These are phyloP conservation scores for Dichotomopilus funicola DNA, from an alignment of 2,329 filamentous ascomycete genomes.

Conservation along the genomic window DNA sequence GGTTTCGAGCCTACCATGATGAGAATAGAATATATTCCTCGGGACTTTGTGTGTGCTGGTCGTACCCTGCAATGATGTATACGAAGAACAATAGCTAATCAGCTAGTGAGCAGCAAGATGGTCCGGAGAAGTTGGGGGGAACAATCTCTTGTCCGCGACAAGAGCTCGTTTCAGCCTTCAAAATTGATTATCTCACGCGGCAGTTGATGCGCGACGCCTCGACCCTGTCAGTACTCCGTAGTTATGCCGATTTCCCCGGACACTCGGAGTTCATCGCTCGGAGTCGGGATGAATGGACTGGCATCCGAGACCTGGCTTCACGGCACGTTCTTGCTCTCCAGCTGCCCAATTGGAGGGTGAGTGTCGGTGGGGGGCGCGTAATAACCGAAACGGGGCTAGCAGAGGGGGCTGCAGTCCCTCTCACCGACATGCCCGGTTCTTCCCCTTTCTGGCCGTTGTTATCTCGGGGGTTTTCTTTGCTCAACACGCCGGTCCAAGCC, in stretches of 20 bases:
- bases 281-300: neutral
- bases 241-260: neutral
- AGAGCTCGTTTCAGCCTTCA: too few relatives aligned
- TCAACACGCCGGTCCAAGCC: neutral
- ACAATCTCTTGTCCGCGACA: too few relatives aligned
- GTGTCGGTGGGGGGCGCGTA: neutral
- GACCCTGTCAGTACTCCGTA: too few relatives aligned
- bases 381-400: slow-evolving; percentile 8
- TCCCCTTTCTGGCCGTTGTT: neutral
- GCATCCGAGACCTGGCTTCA: neutral
- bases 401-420: slow-evolving; percentile 4
- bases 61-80: too few relatives aligned
- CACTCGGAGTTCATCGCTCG: neutral
- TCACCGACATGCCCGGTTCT: slow-evolving; percentile 8
- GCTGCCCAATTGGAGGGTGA: slow-evolving; percentile 2
- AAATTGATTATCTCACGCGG: too few relatives aligned
- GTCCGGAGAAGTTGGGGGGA: too few relatives aligned
- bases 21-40: slow-evolving; percentile 11
- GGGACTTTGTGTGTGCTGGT: neutral
- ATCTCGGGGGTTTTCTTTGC: neutral
- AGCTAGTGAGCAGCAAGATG: too few relatives aligned
- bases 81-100: too few relatives aligned
- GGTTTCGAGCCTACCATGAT: slow-evolving; percentile 17
- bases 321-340: neutral
- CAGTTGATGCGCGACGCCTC: too few relatives aligned